These are phyloP conservation scores for Rhodotorula sp. DNA, from an alignment of 1,284 basidiomycete species.

Conservation along the genomic window DNA sequence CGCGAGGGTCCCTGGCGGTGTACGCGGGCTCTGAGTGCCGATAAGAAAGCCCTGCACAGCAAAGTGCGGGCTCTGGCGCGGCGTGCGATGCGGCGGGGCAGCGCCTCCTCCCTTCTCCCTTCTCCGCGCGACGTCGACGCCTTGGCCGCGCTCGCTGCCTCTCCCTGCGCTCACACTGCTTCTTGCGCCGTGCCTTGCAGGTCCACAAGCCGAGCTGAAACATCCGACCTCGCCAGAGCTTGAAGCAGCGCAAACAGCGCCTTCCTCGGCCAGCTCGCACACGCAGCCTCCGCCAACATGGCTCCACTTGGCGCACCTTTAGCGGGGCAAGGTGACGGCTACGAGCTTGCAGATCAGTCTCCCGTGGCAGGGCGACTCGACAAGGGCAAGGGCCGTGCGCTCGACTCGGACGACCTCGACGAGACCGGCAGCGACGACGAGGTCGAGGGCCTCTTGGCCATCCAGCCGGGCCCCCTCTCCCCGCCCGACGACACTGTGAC, in stretches of 20 bases:
- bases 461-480: not conserved
- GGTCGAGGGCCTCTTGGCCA: slow-evolving; percentile 19
- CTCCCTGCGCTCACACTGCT: not conserved
- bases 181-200: not conserved
- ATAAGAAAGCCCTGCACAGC: not conserved
- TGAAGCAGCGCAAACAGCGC: too few relatives aligned
- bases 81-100: too few relatives aligned
- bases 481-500: not conserved
- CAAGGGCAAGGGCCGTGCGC: slow-evolving; percentile 6
- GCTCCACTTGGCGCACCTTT: not conserved
- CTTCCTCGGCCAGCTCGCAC: not conserved
- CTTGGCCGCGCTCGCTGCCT: not conserved
- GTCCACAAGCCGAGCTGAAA: not conserved
- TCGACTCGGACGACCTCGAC: slow-evolving; percentile 5
- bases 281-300: not conserved
- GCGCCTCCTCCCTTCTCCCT: too few relatives aligned
- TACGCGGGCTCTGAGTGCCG: not conserved
- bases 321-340: not conserved
- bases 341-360: slow-evolving; percentile 4
- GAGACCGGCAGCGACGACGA: slow-evolving; percentile 28
- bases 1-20: not conserved
- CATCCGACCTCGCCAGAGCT: too few relatives aligned
- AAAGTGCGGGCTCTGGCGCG: not conserved
- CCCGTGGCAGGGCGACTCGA: not conserved
- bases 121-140: too few relatives aligned